Base-by-base conservation (phyloP, 106 monocot genomes). In the Apostasia ramifera region DNA sequence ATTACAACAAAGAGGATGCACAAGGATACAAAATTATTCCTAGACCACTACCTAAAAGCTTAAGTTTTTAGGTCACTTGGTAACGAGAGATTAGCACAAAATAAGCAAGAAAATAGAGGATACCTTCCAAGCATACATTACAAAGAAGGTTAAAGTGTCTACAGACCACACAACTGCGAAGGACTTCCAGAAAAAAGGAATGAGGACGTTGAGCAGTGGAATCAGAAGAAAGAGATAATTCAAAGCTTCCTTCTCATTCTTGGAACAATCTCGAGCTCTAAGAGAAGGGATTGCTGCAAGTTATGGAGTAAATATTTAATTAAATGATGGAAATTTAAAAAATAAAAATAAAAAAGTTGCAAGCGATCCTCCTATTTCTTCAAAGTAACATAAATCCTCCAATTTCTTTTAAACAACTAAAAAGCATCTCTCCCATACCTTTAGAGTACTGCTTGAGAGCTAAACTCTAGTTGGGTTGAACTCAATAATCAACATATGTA, bases 101-200 rank as follows among this genome's bases (percentile, higher is more conserved):
- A 67, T 26, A 57, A 69, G 1, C 9, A 40, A n/a, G 41, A 13
- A 8, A 70, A 39, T 38, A 6, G 13, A 65, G 46, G 3, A 2
- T 84, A 93, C 93, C 91, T 95, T 95, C 95, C 95, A 95, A 49
- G 95, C 81, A 74, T 95, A 95, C 86, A 95, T 91, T 48, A 73
- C 26, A 14, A 95, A 84, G 85, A 95, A 95, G 57, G 83, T 78
- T 55, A 86, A 42, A 1, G 84, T 84, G 82, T 95, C 95, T 51
- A 91, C 95, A 53, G 95, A 91, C 95, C 95, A 95, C 8, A 95
- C 95, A 66, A 88, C 85, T n/a, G 95, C 75, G 15, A 95, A 95
- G 5, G 95, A 95, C 69, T 95, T 95, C 73, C 58, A 59, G 56
- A 95, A 81, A 73, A 95, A 91, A 13, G 91, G 95, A 45, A 95